Percentiles rank a stretch among this genome's conserved stretches.
Evolutionary conservation across 2,329 filamentous ascomycete species (phyloP).

Genomic region (Arachnopeziza araneosa): DNA sequence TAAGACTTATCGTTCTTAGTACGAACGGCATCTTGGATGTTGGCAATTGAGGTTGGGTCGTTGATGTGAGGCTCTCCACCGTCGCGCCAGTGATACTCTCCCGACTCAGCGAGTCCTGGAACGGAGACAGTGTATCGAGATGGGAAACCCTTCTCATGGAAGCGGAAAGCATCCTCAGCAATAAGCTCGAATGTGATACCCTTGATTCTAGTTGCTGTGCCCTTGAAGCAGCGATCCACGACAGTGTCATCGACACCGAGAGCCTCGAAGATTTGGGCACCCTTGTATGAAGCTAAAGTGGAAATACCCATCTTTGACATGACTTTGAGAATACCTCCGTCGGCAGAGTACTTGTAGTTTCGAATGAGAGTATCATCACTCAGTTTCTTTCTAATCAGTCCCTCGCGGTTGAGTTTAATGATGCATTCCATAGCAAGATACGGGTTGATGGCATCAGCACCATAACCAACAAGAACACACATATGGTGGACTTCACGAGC

Average conservation of each 20-base stretch:
- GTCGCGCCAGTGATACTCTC: slow-evolving; percentile 98
- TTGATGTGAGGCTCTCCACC: slow-evolving; percentile 94
- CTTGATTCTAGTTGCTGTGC: slow-evolving; percentile 89
- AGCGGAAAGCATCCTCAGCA: slow-evolving; percentile 87
- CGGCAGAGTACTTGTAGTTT: slow-evolving; percentile 96
- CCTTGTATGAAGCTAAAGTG: slow-evolving; percentile 93
- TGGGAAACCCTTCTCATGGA: slow-evolving; percentile 91
- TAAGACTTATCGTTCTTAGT: slow-evolving; percentile 99
- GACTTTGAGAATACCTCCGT: slow-evolving; percentile 94
- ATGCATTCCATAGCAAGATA: slow-evolving; percentile 97
- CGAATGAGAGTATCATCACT: slow-evolving; percentile 76
- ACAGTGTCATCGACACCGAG: slow-evolving; percentile 89
- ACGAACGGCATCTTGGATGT: slow-evolving; percentile 92
- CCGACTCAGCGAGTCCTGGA: slow-evolving; percentile 80
- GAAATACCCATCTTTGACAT: slow-evolving; percentile 99
- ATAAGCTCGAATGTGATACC: slow-evolving; percentile 92
- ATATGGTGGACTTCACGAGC: slow-evolving; percentile 97
- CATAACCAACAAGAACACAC: slow-evolving; percentile 95
- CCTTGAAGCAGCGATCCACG: slow-evolving; percentile 90
- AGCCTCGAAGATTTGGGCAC: slow-evolving; percentile 95
- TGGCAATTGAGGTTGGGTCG: slow-evolving; percentile 89
- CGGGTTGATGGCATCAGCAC: slow-evolving; percentile 89
- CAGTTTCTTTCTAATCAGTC: slow-evolving; percentile 85
- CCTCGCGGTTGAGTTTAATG: slow-evolving; percentile 91
- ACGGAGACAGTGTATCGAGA: slow-evolving; percentile 70